Evolutionary conservation across 208 protist genomes (phyloP).

Genomic region (Crithidia brevicula): DNA sequence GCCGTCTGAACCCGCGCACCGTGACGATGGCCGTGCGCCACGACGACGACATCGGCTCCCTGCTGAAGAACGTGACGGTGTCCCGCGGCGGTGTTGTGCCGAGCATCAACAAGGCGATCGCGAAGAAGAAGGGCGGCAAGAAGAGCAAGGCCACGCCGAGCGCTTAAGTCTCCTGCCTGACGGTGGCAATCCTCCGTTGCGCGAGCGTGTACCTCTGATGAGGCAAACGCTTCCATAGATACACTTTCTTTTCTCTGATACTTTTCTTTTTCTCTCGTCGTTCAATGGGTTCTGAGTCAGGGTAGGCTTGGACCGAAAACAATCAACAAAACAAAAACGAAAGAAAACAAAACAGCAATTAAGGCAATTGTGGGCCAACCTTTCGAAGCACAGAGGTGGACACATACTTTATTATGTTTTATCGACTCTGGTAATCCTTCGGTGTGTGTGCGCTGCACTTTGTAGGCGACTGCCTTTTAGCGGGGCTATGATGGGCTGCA

Average conservation of each 20-base stretch:
- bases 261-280: slow-evolving; percentile 19
- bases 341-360: not conserved
- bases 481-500: no score
- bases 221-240: slow-evolving; percentile 31
- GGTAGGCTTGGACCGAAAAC: slow-evolving; percentile 15
- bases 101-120: slow-evolving; percentile 75
- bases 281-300: slow-evolving; percentile 14
- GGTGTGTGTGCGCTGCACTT: no score
- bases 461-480: no score
- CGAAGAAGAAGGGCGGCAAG: slow-evolving; percentile 76
- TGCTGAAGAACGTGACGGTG: slow-evolving; percentile 75
- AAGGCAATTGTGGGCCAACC: not conserved
- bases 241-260: slow-evolving; percentile 18
- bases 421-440: no score
- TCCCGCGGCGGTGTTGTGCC: slow-evolving; percentile 77
- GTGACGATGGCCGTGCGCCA: slow-evolving; percentile 81
- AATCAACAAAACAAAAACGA: not conserved
- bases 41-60: slow-evolving; percentile 69
- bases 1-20: slow-evolving; percentile 74
- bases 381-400: not conserved
- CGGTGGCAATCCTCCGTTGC: slow-evolving; percentile 3
- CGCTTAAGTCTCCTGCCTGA: slow-evolving; percentile 18
- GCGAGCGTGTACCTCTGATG: slow-evolving; percentile 8
- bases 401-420: no score
- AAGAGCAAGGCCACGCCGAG: slow-evolving; percentile 49